Evolutionary conservation across 2,329 filamentous ascomycete species (phyloP).

Genomic region (Fusarium anthophilum): DNA sequence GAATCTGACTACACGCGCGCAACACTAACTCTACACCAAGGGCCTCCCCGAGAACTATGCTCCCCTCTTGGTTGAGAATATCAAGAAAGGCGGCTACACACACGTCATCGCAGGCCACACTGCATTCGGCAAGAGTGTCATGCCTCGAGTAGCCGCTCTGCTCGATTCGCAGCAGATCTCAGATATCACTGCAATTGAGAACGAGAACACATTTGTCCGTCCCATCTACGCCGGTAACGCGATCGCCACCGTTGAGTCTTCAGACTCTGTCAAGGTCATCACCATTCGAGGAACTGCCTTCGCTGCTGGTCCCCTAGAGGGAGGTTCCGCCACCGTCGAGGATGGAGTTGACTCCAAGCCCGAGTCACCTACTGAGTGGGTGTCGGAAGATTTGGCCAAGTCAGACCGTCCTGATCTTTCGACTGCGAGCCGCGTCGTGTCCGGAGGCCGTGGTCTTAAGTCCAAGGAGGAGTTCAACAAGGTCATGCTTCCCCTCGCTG

Average conservation of each 20-base stretch:
- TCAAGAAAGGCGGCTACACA: slow-evolving; percentile 93
- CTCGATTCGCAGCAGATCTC: slow-evolving; percentile 94
- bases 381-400: slow-evolving; percentile 92
- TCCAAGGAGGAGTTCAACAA: slow-evolving; percentile 98
- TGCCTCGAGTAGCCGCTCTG: slow-evolving; percentile 90
- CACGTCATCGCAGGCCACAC: slow-evolving; percentile 92
- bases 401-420: slow-evolving; percentile 93
- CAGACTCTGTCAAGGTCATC: slow-evolving; percentile 85
- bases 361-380: slow-evolving; percentile 81
- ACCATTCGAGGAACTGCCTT: slow-evolving; percentile 96
- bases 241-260: slow-evolving; percentile 93
- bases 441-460: slow-evolving; percentile 92
- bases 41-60: slow-evolving; percentile 94
- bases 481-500: slow-evolving; percentile 90
- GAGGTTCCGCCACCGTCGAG: slow-evolving; percentile 79
- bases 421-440: slow-evolving; percentile 90
- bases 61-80: slow-evolving; percentile 93
- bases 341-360: slow-evolving; percentile 86
- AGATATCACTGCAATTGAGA: slow-evolving; percentile 86
- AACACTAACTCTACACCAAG: slow-evolving; percentile 53
- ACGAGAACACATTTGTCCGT: slow-evolving; percentile 93
- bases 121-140: slow-evolving; percentile 93
- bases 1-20: not conserved
- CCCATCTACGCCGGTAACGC: slow-evolving; percentile 98
- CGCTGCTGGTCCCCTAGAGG: slow-evolving; percentile 74